These are phyloP conservation scores for Jacaranda mimosifolia DNA, from an alignment of 257 asterid genomes.

Conservation along the genomic window DNA sequence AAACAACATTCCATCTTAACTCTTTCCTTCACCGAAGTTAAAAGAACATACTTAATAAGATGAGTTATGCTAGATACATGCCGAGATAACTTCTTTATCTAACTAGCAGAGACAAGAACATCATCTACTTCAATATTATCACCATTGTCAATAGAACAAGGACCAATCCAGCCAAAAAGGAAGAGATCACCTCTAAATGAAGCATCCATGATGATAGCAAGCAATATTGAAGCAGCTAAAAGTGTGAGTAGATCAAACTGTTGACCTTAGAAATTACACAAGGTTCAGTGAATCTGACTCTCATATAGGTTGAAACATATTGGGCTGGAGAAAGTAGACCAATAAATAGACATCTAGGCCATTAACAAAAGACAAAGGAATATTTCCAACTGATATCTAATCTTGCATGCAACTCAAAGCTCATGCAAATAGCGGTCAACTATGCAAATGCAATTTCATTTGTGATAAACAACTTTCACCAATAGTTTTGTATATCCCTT, in stretches of 20 bases:
- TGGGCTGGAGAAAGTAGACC: slow-evolving; percentile 1
- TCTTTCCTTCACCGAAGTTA: not conserved
- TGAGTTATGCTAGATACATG: not conserved
- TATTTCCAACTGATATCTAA: not conserved
- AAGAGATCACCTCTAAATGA: not conserved
- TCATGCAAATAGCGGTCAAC: not conserved
- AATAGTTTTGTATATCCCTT: not conserved
- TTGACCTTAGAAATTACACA: slow-evolving; percentile 4
- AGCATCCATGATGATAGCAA: not conserved
- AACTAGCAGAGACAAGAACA: slow-evolving; percentile 19
- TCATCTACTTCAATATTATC: not conserved
- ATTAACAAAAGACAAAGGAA: not conserved
- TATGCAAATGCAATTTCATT: not conserved
- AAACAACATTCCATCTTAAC: not conserved
- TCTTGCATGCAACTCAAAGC: slow-evolving; percentile 13
- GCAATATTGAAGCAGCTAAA: not conserved
- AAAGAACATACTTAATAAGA: slow-evolving; percentile 3
- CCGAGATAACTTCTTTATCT: slow-evolving; percentile 10
- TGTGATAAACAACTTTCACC: not conserved
- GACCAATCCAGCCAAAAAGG: not conserved
- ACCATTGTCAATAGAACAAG: slow-evolving; percentile 17
- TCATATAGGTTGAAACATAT: not conserved
- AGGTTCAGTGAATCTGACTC: not conserved
- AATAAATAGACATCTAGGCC: not conserved
- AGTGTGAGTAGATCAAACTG: not conserved